Conservation (phyloP, 1,284 basidiomycete genomes). For the Boletus calvinii region DNA sequence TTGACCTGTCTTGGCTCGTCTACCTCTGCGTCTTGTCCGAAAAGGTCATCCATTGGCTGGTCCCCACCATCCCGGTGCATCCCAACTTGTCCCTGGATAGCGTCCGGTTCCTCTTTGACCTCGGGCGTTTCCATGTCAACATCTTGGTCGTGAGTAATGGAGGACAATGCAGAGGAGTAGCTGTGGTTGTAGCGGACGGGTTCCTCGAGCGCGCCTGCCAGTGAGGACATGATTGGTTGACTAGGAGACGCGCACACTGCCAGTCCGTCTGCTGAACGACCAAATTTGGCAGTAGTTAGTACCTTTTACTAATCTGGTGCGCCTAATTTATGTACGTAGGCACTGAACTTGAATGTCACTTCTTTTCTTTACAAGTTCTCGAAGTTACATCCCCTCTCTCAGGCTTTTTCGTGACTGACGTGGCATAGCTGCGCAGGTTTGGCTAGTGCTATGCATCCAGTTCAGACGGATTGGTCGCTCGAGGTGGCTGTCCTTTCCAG, state of each 20-base stretch:
- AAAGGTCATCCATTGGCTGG: conserved; percentile 74
- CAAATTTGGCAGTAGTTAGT: conserved; percentile 27
- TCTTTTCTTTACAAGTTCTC: background rate
- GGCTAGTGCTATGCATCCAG: conserved; percentile 6
- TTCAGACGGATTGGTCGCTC: background rate
- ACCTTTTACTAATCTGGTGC: no score
- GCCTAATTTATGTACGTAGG: no score
- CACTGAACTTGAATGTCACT: no score
- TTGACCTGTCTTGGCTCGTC: conserved; percentile 46
- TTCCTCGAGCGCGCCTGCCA: conserved; percentile 40
- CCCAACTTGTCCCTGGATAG: conserved; percentile 19
- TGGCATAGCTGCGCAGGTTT: conserved; percentile 1
- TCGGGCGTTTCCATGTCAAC: conserved; percentile 43
- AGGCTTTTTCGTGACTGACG: background rate
- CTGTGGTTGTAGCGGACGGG: conserved; percentile 26
- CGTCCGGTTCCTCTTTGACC: conserved; percentile 27
- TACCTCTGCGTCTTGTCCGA: conserved; percentile 68
- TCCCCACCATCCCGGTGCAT: conserved; percentile 42
- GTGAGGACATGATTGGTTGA: conserved; percentile 38
- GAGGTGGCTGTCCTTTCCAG: conserved; percentile 30
- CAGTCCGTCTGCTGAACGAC: background rate
- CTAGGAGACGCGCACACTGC: background rate
- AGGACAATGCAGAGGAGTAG: conserved; percentile 13
- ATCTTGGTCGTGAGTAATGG: conserved; percentile 33
- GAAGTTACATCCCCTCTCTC: background rate